phyloP scores from a whole-genome alignment of 306 rosid species.

The Prunus padus region DNA sequence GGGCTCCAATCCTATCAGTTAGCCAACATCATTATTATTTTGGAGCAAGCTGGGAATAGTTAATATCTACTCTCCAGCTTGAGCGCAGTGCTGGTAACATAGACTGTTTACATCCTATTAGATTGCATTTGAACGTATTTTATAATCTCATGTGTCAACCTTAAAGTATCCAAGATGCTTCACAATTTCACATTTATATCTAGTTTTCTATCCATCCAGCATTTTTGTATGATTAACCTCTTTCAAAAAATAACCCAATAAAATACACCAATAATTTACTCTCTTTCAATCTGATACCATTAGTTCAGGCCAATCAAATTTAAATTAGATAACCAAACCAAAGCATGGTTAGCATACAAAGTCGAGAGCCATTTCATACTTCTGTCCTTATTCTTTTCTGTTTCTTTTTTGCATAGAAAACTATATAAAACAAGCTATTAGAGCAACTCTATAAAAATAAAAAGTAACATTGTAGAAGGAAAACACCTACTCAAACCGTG shows the following conservation, averaged over 20 bases:
- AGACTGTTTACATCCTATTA: too few relatives aligned
- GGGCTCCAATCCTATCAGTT: too few relatives aligned
- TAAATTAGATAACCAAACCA: not conserved
- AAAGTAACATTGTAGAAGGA: constrained; percentile 25
- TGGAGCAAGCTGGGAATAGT: too few relatives aligned
- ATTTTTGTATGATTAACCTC: not conserved
- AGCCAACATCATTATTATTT: too few relatives aligned
- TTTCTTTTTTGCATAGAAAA: not conserved
- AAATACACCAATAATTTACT: not conserved
- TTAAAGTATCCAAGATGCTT: not conserved
- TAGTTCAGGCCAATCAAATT: not conserved
- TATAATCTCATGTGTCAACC: not conserved
- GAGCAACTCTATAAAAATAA: constrained; percentile 10
- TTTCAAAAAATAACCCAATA: not conserved
- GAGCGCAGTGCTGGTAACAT: too few relatives aligned
- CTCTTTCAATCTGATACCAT: not conserved
- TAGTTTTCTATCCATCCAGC: not conserved
- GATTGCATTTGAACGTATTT: too few relatives aligned
- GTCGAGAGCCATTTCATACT: not conserved
- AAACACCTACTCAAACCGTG: constrained; percentile 99
- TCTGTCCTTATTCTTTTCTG: not conserved
- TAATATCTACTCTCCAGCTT: not conserved
- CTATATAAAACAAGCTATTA: constrained; percentile 1
- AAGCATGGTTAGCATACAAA: not conserved
- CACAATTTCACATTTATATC: not conserved